Base-by-base conservation (phyloP, 768 basidiomycete genomes). In the Trametes meyenii region DNA sequence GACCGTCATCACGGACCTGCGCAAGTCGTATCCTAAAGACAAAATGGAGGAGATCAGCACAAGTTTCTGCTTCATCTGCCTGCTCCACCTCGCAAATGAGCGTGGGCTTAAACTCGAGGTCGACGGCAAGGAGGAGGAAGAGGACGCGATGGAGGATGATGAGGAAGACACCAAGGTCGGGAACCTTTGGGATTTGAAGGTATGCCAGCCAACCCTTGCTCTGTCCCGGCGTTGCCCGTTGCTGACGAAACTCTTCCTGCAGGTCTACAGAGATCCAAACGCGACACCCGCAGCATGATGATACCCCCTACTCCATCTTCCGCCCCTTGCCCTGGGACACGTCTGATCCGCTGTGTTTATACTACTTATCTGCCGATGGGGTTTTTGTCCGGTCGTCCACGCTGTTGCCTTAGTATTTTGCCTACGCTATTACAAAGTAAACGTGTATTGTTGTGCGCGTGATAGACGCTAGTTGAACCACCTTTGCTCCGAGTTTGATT, bases 41-140 rank as follows among this genome's bases (percentile, higher is more conserved):
- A 98, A 96, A 79, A 91, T 98, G 89, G 90, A 90, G 42, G 97
- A 99, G 65, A 97, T 98, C 71, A 97, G 95, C 73, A 98, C 97
- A 16, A 96, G 94, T 65, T 98, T 96, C 86, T 98, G 96, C 73
- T 99, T 98, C 79, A 99, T 98, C 73, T 98, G 97, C 70, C 78
- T 98, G 24, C 78, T 99, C 17, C 97, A 98, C 77, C 77, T 98
- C 45, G 96, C 96, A 17, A 98, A 99, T 72, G 97, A 98, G 76
- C 91, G 94, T 69, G 97, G 96, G 1, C 80, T 98, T 50, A 90
- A 89, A 71, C 83, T 99, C 38, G 90, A 84, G 72, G 73, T 85
- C 48, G 69, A 78, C 68, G 66, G 76, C 60, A 70, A 77, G 61
- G 56, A 78, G 66, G 62, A 77, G 67, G 68, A 77, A 48, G 67